Evolutionary conservation across 148 eudicot species (phyloP).

Genomic region (Euryodendron excelsum): DNA sequence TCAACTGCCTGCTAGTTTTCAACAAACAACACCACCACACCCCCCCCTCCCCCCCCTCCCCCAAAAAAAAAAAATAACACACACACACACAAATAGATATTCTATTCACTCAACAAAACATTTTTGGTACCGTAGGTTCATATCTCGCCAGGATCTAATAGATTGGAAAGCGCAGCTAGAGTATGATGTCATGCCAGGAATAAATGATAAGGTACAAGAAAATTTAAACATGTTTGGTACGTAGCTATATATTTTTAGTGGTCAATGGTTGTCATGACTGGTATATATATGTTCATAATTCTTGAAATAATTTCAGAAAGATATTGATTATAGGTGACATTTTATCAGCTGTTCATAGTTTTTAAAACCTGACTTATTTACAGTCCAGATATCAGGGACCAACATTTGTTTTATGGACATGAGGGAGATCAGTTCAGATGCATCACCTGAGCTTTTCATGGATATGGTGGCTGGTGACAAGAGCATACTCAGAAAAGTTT

Average conservation of each 20-base stretch:
- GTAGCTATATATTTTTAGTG: not conserved
- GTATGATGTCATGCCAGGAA: constrained; percentile 52
- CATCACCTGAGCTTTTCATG: constrained; percentile 50
- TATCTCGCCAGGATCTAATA: constrained; percentile 77
- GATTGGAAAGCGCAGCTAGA: constrained; percentile 92
- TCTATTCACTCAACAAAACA: not conserved
- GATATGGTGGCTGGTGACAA: constrained; percentile 73
- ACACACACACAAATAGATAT: not conserved
- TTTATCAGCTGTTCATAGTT: constrained; percentile 10
- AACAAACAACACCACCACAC: too few relatives aligned
- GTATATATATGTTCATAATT: not conserved
- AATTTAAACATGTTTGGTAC: not conserved
- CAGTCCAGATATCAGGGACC: constrained; percentile 95
- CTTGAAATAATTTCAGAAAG: not conserved
- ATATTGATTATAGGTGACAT: not conserved
- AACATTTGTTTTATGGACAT: constrained; percentile 73
- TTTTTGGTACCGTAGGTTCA: constrained; percentile 41
- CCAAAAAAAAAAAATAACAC: not conserved
- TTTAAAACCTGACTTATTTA: constrained; percentile 60
- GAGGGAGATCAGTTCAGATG: constrained; percentile 56
- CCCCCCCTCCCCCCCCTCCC: not conserved
- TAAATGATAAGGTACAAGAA: constrained; percentile 61
- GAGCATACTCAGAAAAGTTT: constrained; percentile 78
- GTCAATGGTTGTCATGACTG: not conserved
- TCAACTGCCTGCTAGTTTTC: not conserved